phyloP scores from a whole-genome alignment of 805 yeast species.

The Yamadazyma takamatsuzukensis region DNA sequence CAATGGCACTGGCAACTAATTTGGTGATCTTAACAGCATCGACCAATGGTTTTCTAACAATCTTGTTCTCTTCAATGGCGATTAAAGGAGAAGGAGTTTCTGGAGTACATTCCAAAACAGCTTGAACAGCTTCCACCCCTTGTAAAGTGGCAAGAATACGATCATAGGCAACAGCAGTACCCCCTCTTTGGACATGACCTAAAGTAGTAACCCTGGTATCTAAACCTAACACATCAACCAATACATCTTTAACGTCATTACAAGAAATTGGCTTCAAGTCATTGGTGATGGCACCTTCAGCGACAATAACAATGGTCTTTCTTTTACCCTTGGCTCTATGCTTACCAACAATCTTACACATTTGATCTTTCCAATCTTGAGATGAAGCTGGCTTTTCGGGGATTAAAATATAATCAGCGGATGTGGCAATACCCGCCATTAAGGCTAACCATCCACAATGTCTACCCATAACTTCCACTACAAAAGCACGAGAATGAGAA shows the following conservation, averaged over 20 bases:
- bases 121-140: conserved; percentile 96
- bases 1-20: conserved; percentile 87
- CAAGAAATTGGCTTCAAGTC: conserved; percentile 79
- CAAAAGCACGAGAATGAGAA: conserved; percentile 96
- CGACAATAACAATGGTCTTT: conserved; percentile 93
- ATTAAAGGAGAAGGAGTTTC: conserved; percentile 93
- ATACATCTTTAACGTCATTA: conserved; percentile 74
- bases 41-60: conserved; percentile 78
- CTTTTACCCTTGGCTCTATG: conserved; percentile 88
- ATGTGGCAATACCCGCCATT: conserved; percentile 96
- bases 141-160: conserved; percentile 89
- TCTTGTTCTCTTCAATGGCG: conserved; percentile 82
- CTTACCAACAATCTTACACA: conserved; percentile 68
- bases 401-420: conserved; percentile 90
- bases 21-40: conserved; percentile 88
- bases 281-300: conserved; percentile 93
- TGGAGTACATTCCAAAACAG: conserved; percentile 84
- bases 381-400: conserved; percentile 89
- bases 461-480: conserved; percentile 98
- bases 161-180: conserved; percentile 95
- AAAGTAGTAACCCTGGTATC: conserved; percentile 94
- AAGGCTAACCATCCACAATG: conserved; percentile 99
- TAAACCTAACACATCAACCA: conserved; percentile 71
- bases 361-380: conserved; percentile 73
- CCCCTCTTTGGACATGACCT: conserved; percentile 99